phyloP scores from a whole-genome alignment of 345 rosid genomes.

The Gynandropsis gynandra region DNA sequence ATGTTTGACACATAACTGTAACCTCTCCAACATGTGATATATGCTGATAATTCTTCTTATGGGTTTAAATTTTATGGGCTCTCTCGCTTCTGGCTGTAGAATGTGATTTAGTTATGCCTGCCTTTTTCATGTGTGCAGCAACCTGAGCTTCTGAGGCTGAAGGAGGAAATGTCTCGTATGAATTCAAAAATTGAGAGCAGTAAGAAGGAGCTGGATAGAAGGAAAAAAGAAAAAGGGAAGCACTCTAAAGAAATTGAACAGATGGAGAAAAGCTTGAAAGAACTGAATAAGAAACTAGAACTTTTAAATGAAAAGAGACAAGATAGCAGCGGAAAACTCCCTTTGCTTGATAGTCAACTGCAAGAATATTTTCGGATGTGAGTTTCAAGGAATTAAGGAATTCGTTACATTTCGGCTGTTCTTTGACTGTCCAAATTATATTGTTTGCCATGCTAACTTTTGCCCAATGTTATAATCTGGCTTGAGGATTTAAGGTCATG shows the following conservation, averaged over 20 bases:
- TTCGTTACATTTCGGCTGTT: constrained; percentile 2
- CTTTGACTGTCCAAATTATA: constrained; percentile 1
- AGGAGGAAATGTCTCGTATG: constrained; percentile 78
- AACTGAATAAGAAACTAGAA: constrained; percentile 64
- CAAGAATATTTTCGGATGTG: constrained; percentile 82
- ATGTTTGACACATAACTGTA: constrained; percentile 4
- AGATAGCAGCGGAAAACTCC: constrained; percentile 71
- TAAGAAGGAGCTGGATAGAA: constrained; percentile 71
- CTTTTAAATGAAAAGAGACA: constrained; percentile 67
- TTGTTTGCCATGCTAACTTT: background rate
- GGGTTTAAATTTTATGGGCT: constrained; percentile 1
- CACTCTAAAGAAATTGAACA: constrained; percentile 57
- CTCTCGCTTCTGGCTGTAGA: background rate
- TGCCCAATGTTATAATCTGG: too few relatives aligned
- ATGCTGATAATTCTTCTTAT: constrained; percentile 7
- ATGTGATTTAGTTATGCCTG: constrained; percentile 14
- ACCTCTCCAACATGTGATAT: constrained; percentile 1
- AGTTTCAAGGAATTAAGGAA: constrained; percentile 27
- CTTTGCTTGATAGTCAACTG: constrained; percentile 70
- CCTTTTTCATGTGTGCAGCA: constrained; percentile 39
- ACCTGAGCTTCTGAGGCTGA: constrained; percentile 85
- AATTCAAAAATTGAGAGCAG: constrained; percentile 74
- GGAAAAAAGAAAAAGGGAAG: constrained; percentile 63
- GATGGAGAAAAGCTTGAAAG: constrained; percentile 59
- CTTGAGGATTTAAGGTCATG: too few relatives aligned